phyloP scores from a whole-genome alignment of 805 yeast species.

The Ogataea corticis region DNA sequence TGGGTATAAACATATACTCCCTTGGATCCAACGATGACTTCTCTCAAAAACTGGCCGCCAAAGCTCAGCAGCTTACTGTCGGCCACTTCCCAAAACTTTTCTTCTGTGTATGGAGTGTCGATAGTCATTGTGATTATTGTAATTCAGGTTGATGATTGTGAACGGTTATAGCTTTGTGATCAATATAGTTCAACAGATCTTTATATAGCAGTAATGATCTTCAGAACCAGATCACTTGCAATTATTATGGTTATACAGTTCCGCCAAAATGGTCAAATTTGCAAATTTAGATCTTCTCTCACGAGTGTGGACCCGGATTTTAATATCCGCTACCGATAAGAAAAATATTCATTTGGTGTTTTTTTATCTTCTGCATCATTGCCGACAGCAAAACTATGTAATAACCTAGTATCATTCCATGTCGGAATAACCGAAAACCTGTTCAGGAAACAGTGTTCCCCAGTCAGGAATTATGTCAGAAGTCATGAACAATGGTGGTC shows the following conservation, averaged over 20 bases:
- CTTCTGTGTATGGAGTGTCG: background rate
- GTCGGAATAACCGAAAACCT: constrained; percentile 20
- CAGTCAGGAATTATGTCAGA: constrained; percentile 49
- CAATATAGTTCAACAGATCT: too few relatives aligned
- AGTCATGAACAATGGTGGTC: constrained; percentile 54
- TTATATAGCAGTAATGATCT: too few relatives aligned
- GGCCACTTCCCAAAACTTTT: constrained; percentile 19
- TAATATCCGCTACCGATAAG: background rate
- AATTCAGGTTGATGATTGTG: too few relatives aligned
- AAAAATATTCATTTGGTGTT: background rate
- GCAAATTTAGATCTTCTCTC: constrained; percentile 1
- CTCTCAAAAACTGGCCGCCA: constrained; percentile 23
- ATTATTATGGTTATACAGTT: too few relatives aligned
- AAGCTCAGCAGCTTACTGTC: constrained; percentile 15
- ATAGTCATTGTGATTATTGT: background rate
- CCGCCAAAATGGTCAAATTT: too few relatives aligned
- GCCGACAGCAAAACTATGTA: too few relatives aligned
- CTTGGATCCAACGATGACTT: constrained; percentile 23
- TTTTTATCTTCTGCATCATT: too few relatives aligned
- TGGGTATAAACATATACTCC: constrained; percentile 27
- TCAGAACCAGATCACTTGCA: too few relatives aligned
- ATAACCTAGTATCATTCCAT: too few relatives aligned
- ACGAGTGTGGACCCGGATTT: background rate
- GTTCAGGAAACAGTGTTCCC: constrained; percentile 50
- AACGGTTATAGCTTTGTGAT: background rate